These are phyloP conservation scores for Cenchrus purpureus DNA, from an alignment of 176 grass and related monocot genomes.

Conservation along the genomic window DNA sequence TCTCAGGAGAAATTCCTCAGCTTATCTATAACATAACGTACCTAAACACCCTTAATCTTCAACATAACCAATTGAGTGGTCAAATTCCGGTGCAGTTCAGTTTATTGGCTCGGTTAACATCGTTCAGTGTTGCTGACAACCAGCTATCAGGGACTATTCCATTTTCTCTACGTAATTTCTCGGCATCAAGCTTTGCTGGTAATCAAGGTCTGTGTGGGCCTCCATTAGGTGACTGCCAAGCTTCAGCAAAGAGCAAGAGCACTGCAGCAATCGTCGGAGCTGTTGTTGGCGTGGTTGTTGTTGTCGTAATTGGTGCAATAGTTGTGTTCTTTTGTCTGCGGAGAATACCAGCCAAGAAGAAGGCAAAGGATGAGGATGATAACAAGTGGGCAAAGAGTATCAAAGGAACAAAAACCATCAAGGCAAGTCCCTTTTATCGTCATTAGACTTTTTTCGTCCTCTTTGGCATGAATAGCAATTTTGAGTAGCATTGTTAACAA, in stretches of 20 bases:
- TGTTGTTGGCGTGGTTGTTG: conserved; percentile 62
- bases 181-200: conserved; percentile 33
- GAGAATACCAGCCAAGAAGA: conserved; percentile 71
- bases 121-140: conserved; percentile 65
- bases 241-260: conserved; percentile 55
- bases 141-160: conserved; percentile 47
- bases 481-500: background rate
- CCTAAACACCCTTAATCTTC: conserved; percentile 69
- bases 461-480: background rate
- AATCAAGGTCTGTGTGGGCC: conserved; percentile 43
- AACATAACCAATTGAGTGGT: conserved; percentile 73
- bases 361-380: conserved; percentile 64
- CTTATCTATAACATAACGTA: conserved; percentile 55
- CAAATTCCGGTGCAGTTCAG: conserved; percentile 51
- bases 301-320: conserved; percentile 55
- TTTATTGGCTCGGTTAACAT: conserved; percentile 24
- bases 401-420: conserved; percentile 75
- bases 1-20: conserved; percentile 57
- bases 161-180: rapidly evolving
- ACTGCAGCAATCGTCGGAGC: conserved; percentile 59
- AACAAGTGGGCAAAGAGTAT: conserved; percentile 95
- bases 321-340: conserved; percentile 55
- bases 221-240: conserved; percentile 50
- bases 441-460: background rate
- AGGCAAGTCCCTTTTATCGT: conserved; percentile 41